Conservation (phyloP, 169 alveolate genomes). For the Plasmodium coatneyi region DNA sequence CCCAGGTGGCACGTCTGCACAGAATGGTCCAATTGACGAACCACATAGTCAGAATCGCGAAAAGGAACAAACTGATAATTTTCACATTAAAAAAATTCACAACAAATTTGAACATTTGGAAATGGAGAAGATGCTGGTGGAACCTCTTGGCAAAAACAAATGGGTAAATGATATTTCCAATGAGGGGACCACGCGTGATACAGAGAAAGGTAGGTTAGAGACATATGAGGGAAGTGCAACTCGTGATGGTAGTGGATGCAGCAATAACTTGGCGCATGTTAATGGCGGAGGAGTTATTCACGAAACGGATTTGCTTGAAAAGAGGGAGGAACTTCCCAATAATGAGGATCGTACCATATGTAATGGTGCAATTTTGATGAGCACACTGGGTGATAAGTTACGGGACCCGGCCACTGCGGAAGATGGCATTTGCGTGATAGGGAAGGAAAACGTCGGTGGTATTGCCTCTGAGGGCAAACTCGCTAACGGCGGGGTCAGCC, state of each 20-base stretch:
- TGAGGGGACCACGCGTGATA: background rate
- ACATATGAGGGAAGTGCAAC: background rate
- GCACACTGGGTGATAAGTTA: background rate
- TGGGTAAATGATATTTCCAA: background rate
- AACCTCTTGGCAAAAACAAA: background rate
- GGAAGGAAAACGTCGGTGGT: background rate
- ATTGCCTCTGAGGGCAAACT: background rate
- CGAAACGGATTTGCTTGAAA: background rate
- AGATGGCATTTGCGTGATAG: background rate
- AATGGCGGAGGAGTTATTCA: background rate
- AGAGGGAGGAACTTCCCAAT: background rate
- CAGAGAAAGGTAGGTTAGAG: background rate
- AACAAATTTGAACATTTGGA: background rate
- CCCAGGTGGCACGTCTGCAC: background rate
- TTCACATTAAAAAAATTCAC: background rate
- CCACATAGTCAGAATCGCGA: background rate
- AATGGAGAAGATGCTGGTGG: conserved; percentile 4
- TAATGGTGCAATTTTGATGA: background rate
- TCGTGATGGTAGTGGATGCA: background rate
- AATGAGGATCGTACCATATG: background rate
- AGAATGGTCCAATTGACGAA: background rate
- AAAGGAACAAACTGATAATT: background rate
- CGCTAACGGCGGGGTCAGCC: background rate
- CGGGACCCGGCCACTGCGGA: background rate
- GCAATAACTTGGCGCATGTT: background rate